Conservation (phyloP, 177 flowering plant species). For the Vitis hybrid region DNA sequence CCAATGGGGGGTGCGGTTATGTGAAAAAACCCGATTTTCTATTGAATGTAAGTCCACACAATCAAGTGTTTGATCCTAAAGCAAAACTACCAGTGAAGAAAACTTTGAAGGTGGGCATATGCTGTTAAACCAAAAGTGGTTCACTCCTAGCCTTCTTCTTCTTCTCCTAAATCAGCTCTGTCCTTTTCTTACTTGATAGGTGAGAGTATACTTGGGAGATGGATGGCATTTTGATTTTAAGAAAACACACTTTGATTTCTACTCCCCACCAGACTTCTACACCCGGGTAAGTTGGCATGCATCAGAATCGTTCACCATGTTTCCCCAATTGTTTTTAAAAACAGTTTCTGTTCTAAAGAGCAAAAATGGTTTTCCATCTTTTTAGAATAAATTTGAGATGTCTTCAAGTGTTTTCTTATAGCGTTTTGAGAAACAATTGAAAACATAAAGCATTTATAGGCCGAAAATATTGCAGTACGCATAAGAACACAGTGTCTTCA, state of each 20-base stretch:
- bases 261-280: conserved; percentile 5
- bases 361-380: no score
- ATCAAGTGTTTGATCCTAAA: not conserved
- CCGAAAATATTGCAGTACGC: no score
- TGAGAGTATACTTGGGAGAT: conserved; percentile 1
- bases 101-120: not conserved
- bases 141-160: not conserved
- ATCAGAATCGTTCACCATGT: no score
- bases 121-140: not conserved
- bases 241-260: conserved; percentile 1
- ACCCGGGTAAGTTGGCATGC: not conserved
- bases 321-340: no score
- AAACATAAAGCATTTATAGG: no score
- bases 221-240: conserved; percentile 5
- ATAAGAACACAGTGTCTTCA: no score
- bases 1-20: conserved; percentile 6
- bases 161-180: not conserved
- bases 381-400: no score
- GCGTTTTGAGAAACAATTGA: not conserved
- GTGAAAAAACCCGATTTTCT: conserved; percentile 4
- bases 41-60: not conserved
- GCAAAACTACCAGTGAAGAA: not conserved
- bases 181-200: not conserved
- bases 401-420: not conserved
- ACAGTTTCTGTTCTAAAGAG: no score